Conservation (phyloP, 805 yeast genomes). For the Ogataea haglerorum region DNA sequence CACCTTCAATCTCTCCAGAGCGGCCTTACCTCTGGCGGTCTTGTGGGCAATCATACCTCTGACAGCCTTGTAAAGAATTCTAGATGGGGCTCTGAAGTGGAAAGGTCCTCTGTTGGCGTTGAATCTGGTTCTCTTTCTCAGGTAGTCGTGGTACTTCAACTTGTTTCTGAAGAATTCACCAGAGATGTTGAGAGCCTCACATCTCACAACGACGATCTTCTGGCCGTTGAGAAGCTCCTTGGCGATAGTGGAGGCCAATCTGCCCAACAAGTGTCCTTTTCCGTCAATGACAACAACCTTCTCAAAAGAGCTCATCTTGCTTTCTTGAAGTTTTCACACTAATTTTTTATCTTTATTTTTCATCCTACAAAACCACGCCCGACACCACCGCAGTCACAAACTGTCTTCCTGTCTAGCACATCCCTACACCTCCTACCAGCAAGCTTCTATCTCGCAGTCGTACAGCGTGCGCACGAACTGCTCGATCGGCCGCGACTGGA, state of each 20-base stretch:
- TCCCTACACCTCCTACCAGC: slow-evolving; percentile 8
- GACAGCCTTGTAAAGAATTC: slow-evolving; percentile 99
- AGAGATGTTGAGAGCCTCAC: slow-evolving; percentile 96
- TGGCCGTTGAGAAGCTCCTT: slow-evolving; percentile 98
- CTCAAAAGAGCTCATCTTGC: slow-evolving; percentile 79
- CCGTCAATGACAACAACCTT: slow-evolving; percentile 98
- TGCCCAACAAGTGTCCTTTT: slow-evolving; percentile 99
- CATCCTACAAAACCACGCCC: slow-evolving; percentile 6
- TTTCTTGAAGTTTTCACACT: slow-evolving; percentile 13
- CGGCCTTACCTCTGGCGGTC: slow-evolving; percentile 99
- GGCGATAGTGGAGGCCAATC: slow-evolving; percentile 98
- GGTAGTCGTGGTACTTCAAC: slow-evolving; percentile 99
- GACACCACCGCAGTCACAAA: slow-evolving; percentile 10
- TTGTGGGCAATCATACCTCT: slow-evolving; percentile 99
- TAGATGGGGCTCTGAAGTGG: slow-evolving; percentile 99
- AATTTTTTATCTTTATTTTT: slow-evolving; percentile 11
- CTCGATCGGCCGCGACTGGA: slow-evolving; percentile 22
- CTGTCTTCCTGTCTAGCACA: not conserved
- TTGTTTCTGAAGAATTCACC: slow-evolving; percentile 99
- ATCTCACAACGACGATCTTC: slow-evolving; percentile 95
- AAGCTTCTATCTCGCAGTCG: slow-evolving; percentile 22
- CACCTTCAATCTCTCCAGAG: slow-evolving; percentile 98
- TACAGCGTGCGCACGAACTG: slow-evolving; percentile 19
- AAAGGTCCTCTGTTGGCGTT: slow-evolving; percentile 99
- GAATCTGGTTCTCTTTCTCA: slow-evolving; percentile 98